A percentile compares a stretch with the other conserved stretches of the same genome.
phyloP scores from a whole-genome alignment of 371 early-diverging fungal species.

The Syncephalis plumigaleata region DNA sequence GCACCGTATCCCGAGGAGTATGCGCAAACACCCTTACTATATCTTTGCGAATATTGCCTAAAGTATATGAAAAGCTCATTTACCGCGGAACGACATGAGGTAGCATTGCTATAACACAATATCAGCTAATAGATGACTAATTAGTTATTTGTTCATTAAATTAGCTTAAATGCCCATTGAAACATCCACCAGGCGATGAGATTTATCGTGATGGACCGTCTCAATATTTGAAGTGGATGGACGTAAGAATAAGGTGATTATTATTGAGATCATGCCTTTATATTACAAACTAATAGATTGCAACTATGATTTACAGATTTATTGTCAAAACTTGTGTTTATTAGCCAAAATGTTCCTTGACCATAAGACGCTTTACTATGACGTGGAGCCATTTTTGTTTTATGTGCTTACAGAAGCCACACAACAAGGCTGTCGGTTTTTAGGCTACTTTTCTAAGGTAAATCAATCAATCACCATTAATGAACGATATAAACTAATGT shows the following conservation, averaged over 20 bases:
- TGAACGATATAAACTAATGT: background rate
- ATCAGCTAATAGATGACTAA: background rate
- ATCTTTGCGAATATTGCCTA: slow-evolving; percentile 96
- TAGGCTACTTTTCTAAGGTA: slow-evolving; percentile 98
- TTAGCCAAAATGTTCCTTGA: slow-evolving; percentile 98
- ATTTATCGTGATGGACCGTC: slow-evolving; percentile 86
- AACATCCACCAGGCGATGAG: slow-evolving; percentile 98
- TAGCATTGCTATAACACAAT: slow-evolving; percentile 9
- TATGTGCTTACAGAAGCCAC: slow-evolving; percentile 81
- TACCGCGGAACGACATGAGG: slow-evolving; percentile 47
- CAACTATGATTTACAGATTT: slow-evolving; percentile 25
- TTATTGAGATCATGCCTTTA: background rate
- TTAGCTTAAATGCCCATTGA: slow-evolving; percentile 58
- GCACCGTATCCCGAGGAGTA: slow-evolving; percentile 98
- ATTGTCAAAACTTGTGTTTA: slow-evolving; percentile 96
- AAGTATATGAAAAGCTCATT: slow-evolving; percentile 76
- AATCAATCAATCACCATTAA: background rate
- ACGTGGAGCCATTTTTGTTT: slow-evolving; percentile 99
- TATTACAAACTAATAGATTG: background rate
- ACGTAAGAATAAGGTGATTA: slow-evolving; percentile 61
- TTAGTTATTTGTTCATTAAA: slow-evolving; percentile 22
- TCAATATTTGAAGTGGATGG: slow-evolving; percentile 95
- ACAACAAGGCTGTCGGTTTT: slow-evolving; percentile 69
- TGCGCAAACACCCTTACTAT: slow-evolving; percentile 39
- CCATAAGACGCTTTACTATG: slow-evolving; percentile 99